Conservation (phyloP, 2,329 filamentous ascomycete genomes). For the Clonostachys byssicola region DNA sequence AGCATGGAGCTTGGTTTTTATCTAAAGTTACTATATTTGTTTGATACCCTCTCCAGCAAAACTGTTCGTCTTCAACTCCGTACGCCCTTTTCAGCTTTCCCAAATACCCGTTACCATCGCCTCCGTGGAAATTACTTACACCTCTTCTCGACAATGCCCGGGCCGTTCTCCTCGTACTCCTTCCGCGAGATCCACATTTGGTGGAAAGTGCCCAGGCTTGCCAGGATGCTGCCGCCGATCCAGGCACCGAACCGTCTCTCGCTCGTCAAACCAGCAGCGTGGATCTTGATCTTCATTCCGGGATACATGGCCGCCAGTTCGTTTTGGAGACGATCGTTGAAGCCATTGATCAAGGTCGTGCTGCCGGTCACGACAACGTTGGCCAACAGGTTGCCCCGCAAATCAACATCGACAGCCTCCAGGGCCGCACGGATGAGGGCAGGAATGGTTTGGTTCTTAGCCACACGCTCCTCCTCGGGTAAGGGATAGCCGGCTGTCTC, state of each 20-base stretch:
- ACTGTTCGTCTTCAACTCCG: conserved; percentile 1
- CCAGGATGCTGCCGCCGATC: conserved; percentile 95
- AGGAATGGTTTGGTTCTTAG: conserved; percentile 76
- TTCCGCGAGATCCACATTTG: conserved; percentile 99
- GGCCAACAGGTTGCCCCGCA: conserved; percentile 75
- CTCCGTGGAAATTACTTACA: conserved; percentile 63
- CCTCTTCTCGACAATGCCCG: conserved; percentile 87
- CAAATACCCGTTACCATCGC: not conserved
- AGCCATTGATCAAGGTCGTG: conserved; percentile 81
- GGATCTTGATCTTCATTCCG: conserved; percentile 80
- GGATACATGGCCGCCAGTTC: conserved; percentile 82
- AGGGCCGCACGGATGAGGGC: conserved; percentile 77
- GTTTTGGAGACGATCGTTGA: conserved; percentile 83
- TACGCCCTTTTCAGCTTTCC: not conserved
- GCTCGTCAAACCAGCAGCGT: conserved; percentile 78
- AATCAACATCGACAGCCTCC: conserved; percentile 79
- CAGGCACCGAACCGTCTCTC: conserved; percentile 91
- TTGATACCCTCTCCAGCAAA: not conserved
- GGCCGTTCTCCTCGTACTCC: conserved; percentile 95
- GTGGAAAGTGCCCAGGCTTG: conserved; percentile 94
- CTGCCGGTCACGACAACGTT: conserved; percentile 94
- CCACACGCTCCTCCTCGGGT: conserved; percentile 39
- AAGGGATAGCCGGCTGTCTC: conserved; percentile 65
- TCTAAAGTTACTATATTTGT: too few species aligned
- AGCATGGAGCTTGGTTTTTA: too few species aligned